Conservation (phyloP, 148 eudicot species). For the Vaccinium darrowii region DNA sequence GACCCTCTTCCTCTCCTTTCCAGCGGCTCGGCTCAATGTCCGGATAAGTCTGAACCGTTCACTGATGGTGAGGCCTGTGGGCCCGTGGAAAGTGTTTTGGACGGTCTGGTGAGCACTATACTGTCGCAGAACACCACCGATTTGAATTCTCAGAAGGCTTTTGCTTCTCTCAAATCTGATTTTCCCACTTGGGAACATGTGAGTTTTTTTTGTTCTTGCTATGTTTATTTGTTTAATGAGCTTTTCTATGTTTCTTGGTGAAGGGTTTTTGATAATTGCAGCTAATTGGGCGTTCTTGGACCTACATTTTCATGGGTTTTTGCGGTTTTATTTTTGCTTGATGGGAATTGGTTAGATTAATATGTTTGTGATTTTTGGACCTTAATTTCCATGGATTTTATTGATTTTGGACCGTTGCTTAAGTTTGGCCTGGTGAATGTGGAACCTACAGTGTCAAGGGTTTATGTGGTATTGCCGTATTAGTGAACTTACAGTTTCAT, state of each 20-base stretch:
- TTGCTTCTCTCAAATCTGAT: slow-evolving; percentile 64
- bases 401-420: background rate
- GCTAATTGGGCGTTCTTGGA: background rate
- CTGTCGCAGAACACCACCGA: slow-evolving; percentile 86
- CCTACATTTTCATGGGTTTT: background rate
- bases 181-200: slow-evolving; percentile 80
- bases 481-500: background rate
- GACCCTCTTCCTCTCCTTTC: slow-evolving; percentile 14
- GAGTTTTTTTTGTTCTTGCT: slow-evolving; percentile 15
- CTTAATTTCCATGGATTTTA: background rate
- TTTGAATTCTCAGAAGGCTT: slow-evolving; percentile 70
- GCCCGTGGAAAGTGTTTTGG: slow-evolving; percentile 62
- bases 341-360: background rate
- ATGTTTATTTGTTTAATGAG: background rate
- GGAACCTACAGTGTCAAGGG: no score
- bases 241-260: background rate
- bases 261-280: background rate
- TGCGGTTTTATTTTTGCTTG: background rate
- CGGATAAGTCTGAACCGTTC: slow-evolving; percentile 19
- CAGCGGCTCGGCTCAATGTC: slow-evolving; percentile 18
- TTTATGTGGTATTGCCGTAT: no score
- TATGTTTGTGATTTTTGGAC: background rate
- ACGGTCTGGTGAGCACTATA: slow-evolving; percentile 63
- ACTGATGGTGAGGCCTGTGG: slow-evolving; percentile 8
- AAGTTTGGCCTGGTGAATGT: no score